Percentiles rank a stretch among this genome's conserved stretches.
Evolutionary conservation across 2,329 filamentous ascomycete genomes (phyloP).

Genomic region (Xylariales sp.): DNA sequence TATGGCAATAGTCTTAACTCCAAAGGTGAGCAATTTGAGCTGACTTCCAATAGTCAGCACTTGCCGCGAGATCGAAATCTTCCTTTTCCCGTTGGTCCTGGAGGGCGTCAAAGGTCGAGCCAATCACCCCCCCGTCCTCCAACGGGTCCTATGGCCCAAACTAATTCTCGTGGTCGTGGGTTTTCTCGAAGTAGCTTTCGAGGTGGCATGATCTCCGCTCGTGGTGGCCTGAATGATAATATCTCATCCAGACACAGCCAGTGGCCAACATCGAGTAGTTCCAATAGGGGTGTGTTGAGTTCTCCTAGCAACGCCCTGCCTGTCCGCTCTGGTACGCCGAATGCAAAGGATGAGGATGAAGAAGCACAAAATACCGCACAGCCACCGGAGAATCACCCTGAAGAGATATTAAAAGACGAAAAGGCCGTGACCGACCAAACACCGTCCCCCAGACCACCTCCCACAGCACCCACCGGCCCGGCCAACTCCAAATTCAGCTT

Average conservation of each 20-base stretch:
- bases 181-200: conserved; percentile 67
- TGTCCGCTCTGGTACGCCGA: conserved; percentile 44
- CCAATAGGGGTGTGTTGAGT: conserved; percentile 42
- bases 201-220: conserved; percentile 63
- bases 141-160: conserved; percentile 66
- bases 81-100: conserved; percentile 17
- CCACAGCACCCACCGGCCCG: conserved; percentile 65
- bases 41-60: conserved; percentile 29
- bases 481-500: conserved; percentile 85
- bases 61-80: conserved; percentile 28
- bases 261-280: conserved; percentile 42
- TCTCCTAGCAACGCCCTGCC: conserved; percentile 50
- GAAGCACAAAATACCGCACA: conserved; percentile 71
- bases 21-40: conserved; percentile 51
- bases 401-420: conserved; percentile 67
- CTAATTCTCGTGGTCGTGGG: conserved; percentile 55
- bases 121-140: conserved; percentile 66
- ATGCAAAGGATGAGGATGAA: conserved; percentile 53
- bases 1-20: conserved; percentile 38
- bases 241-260: conserved; percentile 75
- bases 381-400: conserved; percentile 71
- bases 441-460: conserved; percentile 61
- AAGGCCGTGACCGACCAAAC: conserved; percentile 62
- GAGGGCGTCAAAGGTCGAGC: conserved; percentile 55
- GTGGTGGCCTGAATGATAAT: conserved; percentile 66